These are phyloP conservation scores for Auriscalpium vulgare DNA, from an alignment of 768 basidiomycete species.

Conservation along the genomic window DNA sequence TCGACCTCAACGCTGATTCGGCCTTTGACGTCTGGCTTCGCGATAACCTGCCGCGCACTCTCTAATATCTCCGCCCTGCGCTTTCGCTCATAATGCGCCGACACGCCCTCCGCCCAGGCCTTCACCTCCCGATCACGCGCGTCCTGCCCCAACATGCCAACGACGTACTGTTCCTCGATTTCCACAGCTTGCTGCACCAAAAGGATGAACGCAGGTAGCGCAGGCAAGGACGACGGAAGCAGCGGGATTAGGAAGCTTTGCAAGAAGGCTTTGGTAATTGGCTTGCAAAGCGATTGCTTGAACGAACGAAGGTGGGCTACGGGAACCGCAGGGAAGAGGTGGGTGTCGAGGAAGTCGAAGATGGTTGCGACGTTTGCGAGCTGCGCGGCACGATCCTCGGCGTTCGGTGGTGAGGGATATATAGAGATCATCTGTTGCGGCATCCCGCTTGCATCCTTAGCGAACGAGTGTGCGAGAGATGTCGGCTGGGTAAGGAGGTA, in stretches of 20 bases:
- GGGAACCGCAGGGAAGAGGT: slow-evolving; percentile 54
- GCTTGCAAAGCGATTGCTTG: slow-evolving; percentile 50
- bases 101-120: slow-evolving; percentile 60
- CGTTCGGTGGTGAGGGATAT: slow-evolving; percentile 35
- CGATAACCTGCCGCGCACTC: slow-evolving; percentile 45
- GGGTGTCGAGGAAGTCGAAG: slow-evolving; percentile 53
- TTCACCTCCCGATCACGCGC: slow-evolving; percentile 46
- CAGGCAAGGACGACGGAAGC: slow-evolving; percentile 58
- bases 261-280: slow-evolving; percentile 52
- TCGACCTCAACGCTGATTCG: slow-evolving; percentile 29
- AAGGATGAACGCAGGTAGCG: slow-evolving; percentile 54
- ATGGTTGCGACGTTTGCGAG: slow-evolving; percentile 49
- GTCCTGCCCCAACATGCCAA: slow-evolving; percentile 41
- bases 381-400: slow-evolving; percentile 29
- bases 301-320: slow-evolving; percentile 36
- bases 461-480: slow-evolving; percentile 30
- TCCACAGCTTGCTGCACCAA: slow-evolving; percentile 48
- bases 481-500: slow-evolving; percentile 45
- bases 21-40: slow-evolving; percentile 30
- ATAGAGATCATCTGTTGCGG: slow-evolving; percentile 41
- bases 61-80: slow-evolving; percentile 62
- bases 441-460: slow-evolving; percentile 24
- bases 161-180: slow-evolving; percentile 55
- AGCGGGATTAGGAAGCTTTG: slow-evolving; percentile 58
- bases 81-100: slow-evolving; percentile 72